phyloP scores from a whole-genome alignment of 345 rosid genomes.

The Acer negundo region DNA sequence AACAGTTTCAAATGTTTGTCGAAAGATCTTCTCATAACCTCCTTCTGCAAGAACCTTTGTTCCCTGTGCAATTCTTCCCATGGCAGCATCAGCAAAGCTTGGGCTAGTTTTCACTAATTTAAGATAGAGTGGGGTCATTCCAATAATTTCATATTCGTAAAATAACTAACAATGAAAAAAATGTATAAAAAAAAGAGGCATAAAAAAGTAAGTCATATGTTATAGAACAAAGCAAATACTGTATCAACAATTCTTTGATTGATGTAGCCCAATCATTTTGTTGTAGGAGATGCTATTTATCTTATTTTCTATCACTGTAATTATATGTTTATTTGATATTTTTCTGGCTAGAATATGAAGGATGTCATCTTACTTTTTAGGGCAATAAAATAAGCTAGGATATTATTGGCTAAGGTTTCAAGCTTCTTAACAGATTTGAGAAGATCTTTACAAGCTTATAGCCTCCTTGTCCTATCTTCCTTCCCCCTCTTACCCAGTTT shows the following conservation, averaged over 20 bases:
- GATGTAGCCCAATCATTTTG: background rate
- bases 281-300: background rate
- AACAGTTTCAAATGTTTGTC: slow-evolving; percentile 73
- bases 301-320: background rate
- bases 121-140: slow-evolving; percentile 10
- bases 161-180: slow-evolving; percentile 9
- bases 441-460: background rate
- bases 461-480: background rate
- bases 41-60: slow-evolving; percentile 81
- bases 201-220: background rate
- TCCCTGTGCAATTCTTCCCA: slow-evolving; percentile 86
- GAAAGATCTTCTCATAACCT: slow-evolving; percentile 75
- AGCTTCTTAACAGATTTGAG: background rate
- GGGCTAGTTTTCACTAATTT: slow-evolving; percentile 71
- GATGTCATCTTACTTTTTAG: background rate
- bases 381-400: background rate
- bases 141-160: background rate
- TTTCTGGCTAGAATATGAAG: background rate
- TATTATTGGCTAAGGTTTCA: background rate
- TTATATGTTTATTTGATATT: too few relatives aligned
- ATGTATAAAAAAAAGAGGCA: background rate
- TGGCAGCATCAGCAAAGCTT: slow-evolving; percentile 78
- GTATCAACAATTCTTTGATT: background rate
- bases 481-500: background rate
- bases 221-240: background rate